Percentiles rank a stretch among this genome's conserved stretches.
Conservation (phyloP, 2,329 filamentous ascomycete species). For the Aureobasidium zeae region DNA sequence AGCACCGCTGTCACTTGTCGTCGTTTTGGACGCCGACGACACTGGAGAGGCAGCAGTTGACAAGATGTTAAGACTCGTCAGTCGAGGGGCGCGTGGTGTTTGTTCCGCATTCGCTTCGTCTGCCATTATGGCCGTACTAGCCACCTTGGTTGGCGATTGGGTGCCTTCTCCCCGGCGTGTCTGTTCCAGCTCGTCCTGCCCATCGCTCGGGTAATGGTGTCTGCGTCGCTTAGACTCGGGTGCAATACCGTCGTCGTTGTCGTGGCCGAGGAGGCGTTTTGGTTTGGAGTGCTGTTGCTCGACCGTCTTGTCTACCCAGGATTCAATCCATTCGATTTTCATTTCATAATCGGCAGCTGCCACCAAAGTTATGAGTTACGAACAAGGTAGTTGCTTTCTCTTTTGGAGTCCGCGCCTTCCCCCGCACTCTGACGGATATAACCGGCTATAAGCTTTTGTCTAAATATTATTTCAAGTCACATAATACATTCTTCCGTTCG, state of each 20-base stretch:
- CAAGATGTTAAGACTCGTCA: slow-evolving; percentile 12
- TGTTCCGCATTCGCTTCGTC: slow-evolving; percentile 11
- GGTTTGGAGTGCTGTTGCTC: slow-evolving; percentile 11
- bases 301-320: slow-evolving; percentile 4
- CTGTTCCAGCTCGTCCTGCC: slow-evolving; percentile 9
- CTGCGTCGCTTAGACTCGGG: slow-evolving; percentile 13
- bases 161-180: slow-evolving; percentile 4
- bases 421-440: slow-evolving; percentile 13
- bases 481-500: too few relatives aligned
- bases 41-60: slow-evolving; percentile 13
- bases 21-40: slow-evolving; percentile 13
- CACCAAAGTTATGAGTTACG: slow-evolving; percentile 5
- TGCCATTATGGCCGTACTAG: slow-evolving; percentile 1
- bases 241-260: slow-evolving; percentile 10
- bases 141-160: slow-evolving; percentile 8
- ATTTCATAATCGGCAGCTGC: slow-evolving; percentile 7
- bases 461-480: too few relatives aligned
- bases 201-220: slow-evolving; percentile 8
- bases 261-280: slow-evolving; percentile 6
- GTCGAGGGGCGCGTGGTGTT: slow-evolving; percentile 12
- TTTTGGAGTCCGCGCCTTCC: slow-evolving; percentile 11
- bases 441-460: slow-evolving; percentile 10
- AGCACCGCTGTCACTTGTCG: slow-evolving; percentile 14
- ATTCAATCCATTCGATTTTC: slow-evolving; percentile 12
- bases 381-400: slow-evolving; percentile 10